Percentiles rank a stretch among this genome's conserved stretches.
Evolutionary conservation across 768 basidiomycete species (phyloP).

Genomic region (Lactifluus volemus): DNA sequence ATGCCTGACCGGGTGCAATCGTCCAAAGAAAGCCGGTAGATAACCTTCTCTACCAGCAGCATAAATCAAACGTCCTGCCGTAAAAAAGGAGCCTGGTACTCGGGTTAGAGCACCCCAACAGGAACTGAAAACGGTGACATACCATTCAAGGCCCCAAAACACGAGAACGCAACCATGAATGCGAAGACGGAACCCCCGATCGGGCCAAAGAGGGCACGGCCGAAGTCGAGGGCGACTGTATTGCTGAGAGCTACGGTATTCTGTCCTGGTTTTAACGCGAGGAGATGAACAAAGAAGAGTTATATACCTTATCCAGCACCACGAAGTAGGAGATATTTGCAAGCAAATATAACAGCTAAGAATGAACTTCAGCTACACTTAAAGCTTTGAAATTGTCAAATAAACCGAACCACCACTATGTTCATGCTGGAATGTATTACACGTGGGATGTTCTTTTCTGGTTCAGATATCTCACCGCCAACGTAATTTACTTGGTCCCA

Average conservation of each 20-base stretch:
- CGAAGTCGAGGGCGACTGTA: constrained; percentile 88
- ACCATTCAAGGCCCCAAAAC: constrained; percentile 93
- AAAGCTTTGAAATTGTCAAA: neutral
- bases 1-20: constrained; percentile 59
- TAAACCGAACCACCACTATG: constrained; percentile 55
- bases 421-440: constrained; percentile 89
- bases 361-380: constrained; percentile 8
- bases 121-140: constrained; percentile 13
- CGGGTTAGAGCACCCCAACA: constrained; percentile 9
- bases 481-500: constrained; percentile 95
- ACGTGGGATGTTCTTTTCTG: constrained; percentile 79
- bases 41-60: constrained; percentile 85
- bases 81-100: constrained; percentile 54
- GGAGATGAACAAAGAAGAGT: neutral
- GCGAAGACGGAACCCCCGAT: constrained; percentile 86
- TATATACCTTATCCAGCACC: constrained; percentile 69
- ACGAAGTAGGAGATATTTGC: constrained; percentile 90
- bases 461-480: constrained; percentile 77
- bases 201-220: constrained; percentile 75
- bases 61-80: constrained; percentile 77
- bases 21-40: constrained; percentile 77
- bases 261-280: constrained; percentile 26
- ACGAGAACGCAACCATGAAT: constrained; percentile 86
- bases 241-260: constrained; percentile 68
- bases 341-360: constrained; percentile 63